These are phyloP conservation scores for Aegilops longissima DNA, from an alignment of 176 grass and related monocot species.

Conservation along the genomic window DNA sequence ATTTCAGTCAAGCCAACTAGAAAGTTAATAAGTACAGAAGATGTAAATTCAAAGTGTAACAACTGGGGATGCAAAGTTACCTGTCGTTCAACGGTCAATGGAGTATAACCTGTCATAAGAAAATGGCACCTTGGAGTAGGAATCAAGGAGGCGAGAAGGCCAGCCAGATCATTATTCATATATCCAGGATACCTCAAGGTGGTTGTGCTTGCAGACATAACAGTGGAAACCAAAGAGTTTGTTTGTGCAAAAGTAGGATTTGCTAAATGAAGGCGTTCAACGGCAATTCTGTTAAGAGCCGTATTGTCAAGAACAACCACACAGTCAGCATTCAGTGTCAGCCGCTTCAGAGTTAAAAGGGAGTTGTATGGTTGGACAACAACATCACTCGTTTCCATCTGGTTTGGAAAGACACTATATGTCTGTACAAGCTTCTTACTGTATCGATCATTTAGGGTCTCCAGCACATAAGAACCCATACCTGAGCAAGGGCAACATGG, in stretches of 20 bases:
- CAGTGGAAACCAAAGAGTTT: constrained; percentile 98
- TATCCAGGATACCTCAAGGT: constrained; percentile 97
- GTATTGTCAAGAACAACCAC: constrained; percentile 99
- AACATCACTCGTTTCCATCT: constrained; percentile 98
- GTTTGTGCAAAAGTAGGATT: constrained; percentile 98
- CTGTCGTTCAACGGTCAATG: constrained; percentile 93
- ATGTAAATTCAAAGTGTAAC: constrained; percentile 7
- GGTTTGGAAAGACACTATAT: constrained; percentile 98
- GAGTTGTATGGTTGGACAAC: constrained; percentile 99
- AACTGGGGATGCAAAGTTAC: constrained; percentile 54
- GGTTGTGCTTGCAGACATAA: constrained; percentile 99
- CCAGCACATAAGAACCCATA: constrained; percentile 97
- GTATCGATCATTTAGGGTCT: constrained; percentile 97
- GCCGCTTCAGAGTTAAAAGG: constrained; percentile 82
- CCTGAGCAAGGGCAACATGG: constrained; percentile 41
- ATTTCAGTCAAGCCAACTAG: constrained; percentile 16
- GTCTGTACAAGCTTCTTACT: constrained; percentile 99
- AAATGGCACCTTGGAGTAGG: constrained; percentile 98
- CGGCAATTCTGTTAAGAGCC: constrained; percentile 96
- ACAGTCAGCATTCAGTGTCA: constrained; percentile 92
- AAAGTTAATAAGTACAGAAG: background rate
- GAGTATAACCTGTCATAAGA: constrained; percentile 99
- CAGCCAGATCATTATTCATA: constrained; percentile 99
- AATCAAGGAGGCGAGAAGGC: constrained; percentile 90
- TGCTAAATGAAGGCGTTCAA: constrained; percentile 84